A percentile compares a stretch with the other conserved stretches of the same genome.
phyloP scores from a whole-genome alignment of 2,329 filamentous ascomycete species.

The Albophoma yamanashiensis region DNA sequence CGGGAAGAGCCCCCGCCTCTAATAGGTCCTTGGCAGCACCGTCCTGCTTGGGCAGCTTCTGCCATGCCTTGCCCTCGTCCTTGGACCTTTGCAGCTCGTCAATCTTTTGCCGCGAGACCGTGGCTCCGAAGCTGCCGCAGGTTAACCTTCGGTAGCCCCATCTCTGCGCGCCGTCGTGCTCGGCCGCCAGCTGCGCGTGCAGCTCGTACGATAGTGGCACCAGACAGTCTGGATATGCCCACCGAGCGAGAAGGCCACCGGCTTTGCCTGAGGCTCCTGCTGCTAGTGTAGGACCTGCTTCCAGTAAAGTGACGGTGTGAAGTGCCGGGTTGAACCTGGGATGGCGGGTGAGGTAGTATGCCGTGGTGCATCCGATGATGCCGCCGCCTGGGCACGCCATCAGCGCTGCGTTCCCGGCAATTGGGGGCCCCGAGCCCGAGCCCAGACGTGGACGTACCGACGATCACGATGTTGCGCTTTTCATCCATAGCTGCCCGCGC shows the following conservation, averaged over 20 bases:
- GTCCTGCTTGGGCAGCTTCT: conserved; percentile 52
- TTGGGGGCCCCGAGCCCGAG: background rate
- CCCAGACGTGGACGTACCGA: conserved; percentile 24
- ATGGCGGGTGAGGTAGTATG: conserved; percentile 85
- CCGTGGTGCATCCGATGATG: conserved; percentile 84
- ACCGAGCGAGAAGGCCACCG: conserved; percentile 78
- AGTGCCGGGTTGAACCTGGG: conserved; percentile 63
- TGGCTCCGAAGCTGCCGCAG: conserved; percentile 50
- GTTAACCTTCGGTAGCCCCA: conserved; percentile 82
- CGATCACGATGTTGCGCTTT: conserved; percentile 37
- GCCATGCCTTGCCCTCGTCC: conserved; percentile 36
- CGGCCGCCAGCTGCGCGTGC: conserved; percentile 72
- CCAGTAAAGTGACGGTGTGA: conserved; percentile 76
- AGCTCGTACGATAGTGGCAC: conserved; percentile 79
- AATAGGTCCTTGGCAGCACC: conserved; percentile 33
- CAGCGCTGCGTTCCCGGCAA: background rate
- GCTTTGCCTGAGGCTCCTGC: conserved; percentile 93
- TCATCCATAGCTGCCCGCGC: conserved; percentile 16
- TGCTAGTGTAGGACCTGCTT: conserved; percentile 72
- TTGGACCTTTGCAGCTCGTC: conserved; percentile 15
- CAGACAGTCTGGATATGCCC: conserved; percentile 79
- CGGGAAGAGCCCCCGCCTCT: conserved; percentile 53
- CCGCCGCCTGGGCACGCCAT: conserved; percentile 55
- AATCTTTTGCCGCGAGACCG: conserved; percentile 23
- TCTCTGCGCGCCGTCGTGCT: conserved; percentile 64